Conservation (phyloP, 257 asterid genomes). For the Dorcoceras hygrometricum region DNA sequence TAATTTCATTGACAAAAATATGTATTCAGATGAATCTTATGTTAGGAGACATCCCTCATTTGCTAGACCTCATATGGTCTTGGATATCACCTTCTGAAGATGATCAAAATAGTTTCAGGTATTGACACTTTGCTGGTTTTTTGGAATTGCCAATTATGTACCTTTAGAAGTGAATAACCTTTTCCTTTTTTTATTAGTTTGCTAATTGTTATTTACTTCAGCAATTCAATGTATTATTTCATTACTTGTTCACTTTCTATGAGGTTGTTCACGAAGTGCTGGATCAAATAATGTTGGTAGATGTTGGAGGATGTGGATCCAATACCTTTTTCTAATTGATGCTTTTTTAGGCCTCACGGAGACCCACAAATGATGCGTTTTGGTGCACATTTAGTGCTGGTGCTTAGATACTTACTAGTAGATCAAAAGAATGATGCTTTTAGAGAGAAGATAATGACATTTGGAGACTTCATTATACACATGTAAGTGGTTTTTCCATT, state of each 20-base stretch:
- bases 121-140: slow-evolving; percentile 20
- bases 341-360: slow-evolving; percentile 84
- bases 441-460: slow-evolving; percentile 76
- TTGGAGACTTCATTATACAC: slow-evolving; percentile 93
- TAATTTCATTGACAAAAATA: slow-evolving; percentile 34
- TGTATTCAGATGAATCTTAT: slow-evolving; percentile 85
- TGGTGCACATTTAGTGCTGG: slow-evolving; percentile 98
- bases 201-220: slow-evolving; percentile 7
- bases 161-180: not conserved
- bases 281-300: slow-evolving; percentile 9
- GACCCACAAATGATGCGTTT: slow-evolving; percentile 99
- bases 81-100: slow-evolving; percentile 94
- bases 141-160: not conserved
- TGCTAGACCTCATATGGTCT: slow-evolving; percentile 84
- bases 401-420: slow-evolving; percentile 72
- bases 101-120: slow-evolving; percentile 72
- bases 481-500: slow-evolving; percentile 53
- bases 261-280: slow-evolving; percentile 23
- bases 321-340: slow-evolving; percentile 24
- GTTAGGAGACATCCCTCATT: slow-evolving; percentile 83
- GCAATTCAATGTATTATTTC: slow-evolving; percentile 12
- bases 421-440: slow-evolving; percentile 83
- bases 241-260: slow-evolving; percentile 7
- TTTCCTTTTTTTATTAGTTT: not conserved
- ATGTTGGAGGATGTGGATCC: slow-evolving; percentile 12